phyloP scores from a whole-genome alignment of 495 filamentous ascomycete genomes.

The Aspergillus steynii region DNA sequence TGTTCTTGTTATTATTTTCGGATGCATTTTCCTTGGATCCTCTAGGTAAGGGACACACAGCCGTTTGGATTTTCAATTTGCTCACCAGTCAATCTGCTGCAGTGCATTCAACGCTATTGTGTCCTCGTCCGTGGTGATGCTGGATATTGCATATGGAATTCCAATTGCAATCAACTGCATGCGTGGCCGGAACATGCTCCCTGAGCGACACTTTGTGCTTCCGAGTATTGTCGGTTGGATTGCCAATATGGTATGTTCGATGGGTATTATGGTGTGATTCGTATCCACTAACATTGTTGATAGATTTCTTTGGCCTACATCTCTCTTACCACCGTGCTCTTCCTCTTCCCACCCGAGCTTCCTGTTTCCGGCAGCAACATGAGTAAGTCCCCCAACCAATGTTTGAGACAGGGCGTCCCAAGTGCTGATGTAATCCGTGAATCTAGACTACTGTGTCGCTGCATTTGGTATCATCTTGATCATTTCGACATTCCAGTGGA shows the following conservation, averaged over 20 bases:
- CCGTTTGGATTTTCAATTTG: background rate
- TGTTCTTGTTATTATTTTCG: conserved; percentile 65
- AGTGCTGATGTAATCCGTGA: conserved; percentile 9
- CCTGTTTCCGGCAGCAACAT: conserved; percentile 70
- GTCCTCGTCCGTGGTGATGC: conserved; percentile 67
- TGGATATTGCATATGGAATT: conserved; percentile 72
- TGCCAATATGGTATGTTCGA: conserved; percentile 38
- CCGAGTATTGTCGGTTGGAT: conserved; percentile 56
- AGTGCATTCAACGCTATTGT: conserved; percentile 64
- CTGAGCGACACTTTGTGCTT: conserved; percentile 62
- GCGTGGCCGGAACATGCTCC: conserved; percentile 64
- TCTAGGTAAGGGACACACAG: conserved; percentile 38
- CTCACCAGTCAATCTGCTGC: background rate
- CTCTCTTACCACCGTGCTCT: conserved; percentile 68
- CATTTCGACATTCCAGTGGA: conserved; percentile 66
- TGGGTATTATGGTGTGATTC: no score
- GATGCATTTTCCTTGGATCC: conserved; percentile 75
- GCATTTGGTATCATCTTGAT: conserved; percentile 69
- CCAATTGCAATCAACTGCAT: conserved; percentile 68
- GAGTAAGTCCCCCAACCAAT: conserved; percentile 49
- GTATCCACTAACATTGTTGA: conserved; percentile 3
- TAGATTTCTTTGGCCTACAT: conserved; percentile 67
- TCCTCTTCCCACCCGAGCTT: conserved; percentile 70
- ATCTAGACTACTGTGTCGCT: conserved; percentile 64
- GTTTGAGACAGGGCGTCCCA: background rate